Evolutionary conservation across 1,139 yeast species (phyloP).

Genomic region (Geotrichum bryndzae): DNA sequence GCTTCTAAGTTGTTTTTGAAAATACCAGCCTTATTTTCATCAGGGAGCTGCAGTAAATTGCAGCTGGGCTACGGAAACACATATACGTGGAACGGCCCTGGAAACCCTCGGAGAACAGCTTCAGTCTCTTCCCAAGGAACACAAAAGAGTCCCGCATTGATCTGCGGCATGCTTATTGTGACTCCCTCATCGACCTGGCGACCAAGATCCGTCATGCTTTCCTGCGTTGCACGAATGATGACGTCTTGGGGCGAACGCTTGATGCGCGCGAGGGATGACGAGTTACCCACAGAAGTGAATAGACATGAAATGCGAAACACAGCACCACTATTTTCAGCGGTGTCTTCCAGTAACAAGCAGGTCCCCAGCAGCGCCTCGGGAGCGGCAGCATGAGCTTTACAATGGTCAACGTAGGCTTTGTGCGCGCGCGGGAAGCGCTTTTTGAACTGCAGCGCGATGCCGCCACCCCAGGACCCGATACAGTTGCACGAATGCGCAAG

Average conservation of each 20-base stretch:
- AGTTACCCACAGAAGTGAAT: conserved; percentile 43
- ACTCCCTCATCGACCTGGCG: conserved; percentile 43
- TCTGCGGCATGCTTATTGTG: conserved; percentile 38
- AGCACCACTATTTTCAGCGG: conserved; percentile 30
- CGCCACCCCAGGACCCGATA: conserved; percentile 80
- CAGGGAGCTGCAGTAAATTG: conserved; percentile 33
- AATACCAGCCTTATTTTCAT: neutral
- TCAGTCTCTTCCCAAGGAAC: conserved; percentile 77
- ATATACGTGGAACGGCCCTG: neutral
- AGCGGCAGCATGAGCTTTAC: conserved; percentile 34
- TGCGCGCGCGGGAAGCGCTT: conserved; percentile 49
- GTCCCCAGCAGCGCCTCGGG: conserved; percentile 46
- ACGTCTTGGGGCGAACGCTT: conserved; percentile 23
- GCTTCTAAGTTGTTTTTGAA: no score
- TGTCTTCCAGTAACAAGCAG: conserved; percentile 43
- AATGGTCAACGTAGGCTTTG: conserved; percentile 43
- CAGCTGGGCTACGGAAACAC: neutral
- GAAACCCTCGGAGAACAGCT: conserved; percentile 27
- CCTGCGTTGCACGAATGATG: conserved; percentile 46
- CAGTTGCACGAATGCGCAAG: conserved; percentile 77
- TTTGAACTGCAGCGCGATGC: conserved; percentile 56
- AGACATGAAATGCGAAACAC: conserved; percentile 50
- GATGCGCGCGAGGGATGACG: neutral
- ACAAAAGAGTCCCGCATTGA: conserved; percentile 43
- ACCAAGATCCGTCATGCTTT: conserved; percentile 44